phyloP scores from a whole-genome alignment of 345 rosid species.

The Citrus sp. region DNA sequence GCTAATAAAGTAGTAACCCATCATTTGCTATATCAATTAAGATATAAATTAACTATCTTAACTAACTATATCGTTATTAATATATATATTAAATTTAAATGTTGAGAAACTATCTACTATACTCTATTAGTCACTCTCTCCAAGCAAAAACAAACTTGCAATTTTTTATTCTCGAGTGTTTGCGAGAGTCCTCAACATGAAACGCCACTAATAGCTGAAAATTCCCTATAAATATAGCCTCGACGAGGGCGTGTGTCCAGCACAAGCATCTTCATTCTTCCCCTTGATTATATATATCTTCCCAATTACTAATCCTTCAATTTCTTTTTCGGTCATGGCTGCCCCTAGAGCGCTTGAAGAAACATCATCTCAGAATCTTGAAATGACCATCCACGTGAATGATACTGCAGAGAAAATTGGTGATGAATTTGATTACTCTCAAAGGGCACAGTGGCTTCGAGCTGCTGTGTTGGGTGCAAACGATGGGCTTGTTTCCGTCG shows the following conservation, averaged over 20 bases:
- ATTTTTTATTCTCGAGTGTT: no score
- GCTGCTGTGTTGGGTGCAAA: constrained; percentile 82
- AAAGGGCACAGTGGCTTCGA: constrained; percentile 78
- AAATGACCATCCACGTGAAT: neutral
- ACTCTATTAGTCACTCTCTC: no score
- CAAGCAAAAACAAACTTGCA: no score
- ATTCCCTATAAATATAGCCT: constrained; percentile 12
- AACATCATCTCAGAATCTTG: constrained; percentile 13
- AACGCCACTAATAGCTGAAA: neutral
- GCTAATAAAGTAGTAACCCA: no score
- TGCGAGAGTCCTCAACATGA: neutral
- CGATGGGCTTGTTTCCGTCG: constrained; percentile 72
- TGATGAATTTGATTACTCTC: constrained; percentile 41
- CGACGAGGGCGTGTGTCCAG: constrained; percentile 39
- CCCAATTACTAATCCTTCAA: neutral
- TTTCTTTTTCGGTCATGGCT: constrained; percentile 9
- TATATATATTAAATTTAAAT: no score
- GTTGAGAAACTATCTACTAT: no score
- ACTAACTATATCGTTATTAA: no score
- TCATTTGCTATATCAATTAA: no score
- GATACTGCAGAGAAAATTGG: neutral
- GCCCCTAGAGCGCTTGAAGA: constrained; percentile 17
- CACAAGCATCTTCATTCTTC: constrained; percentile 20
- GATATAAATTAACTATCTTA: no score
- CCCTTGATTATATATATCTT: neutral